Percentiles rank a stretch among this genome's conserved stretches.
phyloP scores from a whole-genome alignment of 192 early-diverging fungal genomes.

The Diversispora epigaea region DNA sequence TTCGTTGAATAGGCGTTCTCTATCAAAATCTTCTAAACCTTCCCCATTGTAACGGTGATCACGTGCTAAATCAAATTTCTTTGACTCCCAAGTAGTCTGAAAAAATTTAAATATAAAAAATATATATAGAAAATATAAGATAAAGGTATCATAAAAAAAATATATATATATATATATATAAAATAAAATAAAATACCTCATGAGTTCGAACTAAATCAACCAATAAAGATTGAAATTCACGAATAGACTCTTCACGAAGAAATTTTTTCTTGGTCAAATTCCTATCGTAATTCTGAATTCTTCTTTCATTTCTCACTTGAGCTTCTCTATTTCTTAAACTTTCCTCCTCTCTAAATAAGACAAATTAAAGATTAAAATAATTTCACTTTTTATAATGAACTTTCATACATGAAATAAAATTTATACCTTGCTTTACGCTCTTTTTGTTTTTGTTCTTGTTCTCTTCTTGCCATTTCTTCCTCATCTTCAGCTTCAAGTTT shows the following conservation, averaged over 20 bases:
- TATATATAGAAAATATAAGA: neutral
- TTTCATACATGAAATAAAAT: neutral
- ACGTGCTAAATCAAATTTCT: conserved; percentile 39
- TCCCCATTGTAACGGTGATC: conserved; percentile 46
- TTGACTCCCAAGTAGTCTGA: conserved; percentile 37
- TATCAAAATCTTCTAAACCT: conserved; percentile 38
- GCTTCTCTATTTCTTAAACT: conserved; percentile 58
- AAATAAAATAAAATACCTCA: conserved; percentile 38
- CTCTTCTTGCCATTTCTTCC: conserved; percentile 27
- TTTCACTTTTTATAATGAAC: neutral
- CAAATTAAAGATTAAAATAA: neutral
- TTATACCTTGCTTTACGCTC: conserved; percentile 28
- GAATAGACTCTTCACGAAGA: conserved; percentile 43
- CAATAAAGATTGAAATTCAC: conserved; percentile 47
- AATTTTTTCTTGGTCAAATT: conserved; percentile 36
- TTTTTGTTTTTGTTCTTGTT: conserved; percentile 22
- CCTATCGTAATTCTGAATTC: conserved; percentile 41
- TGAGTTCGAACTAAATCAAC: conserved; percentile 53
- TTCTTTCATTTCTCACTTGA: conserved; percentile 49
- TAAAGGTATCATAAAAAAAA: neutral
- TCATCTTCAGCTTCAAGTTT: conserved; percentile 44
- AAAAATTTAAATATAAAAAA: neutral
- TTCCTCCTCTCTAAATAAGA: conserved; percentile 47
- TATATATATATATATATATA: too few relatives aligned
- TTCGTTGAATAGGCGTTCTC: conserved; percentile 41